These are phyloP conservation scores for Candida rishiriensis DNA, from an alignment of 805 yeast species.

Conservation along the genomic window DNA sequence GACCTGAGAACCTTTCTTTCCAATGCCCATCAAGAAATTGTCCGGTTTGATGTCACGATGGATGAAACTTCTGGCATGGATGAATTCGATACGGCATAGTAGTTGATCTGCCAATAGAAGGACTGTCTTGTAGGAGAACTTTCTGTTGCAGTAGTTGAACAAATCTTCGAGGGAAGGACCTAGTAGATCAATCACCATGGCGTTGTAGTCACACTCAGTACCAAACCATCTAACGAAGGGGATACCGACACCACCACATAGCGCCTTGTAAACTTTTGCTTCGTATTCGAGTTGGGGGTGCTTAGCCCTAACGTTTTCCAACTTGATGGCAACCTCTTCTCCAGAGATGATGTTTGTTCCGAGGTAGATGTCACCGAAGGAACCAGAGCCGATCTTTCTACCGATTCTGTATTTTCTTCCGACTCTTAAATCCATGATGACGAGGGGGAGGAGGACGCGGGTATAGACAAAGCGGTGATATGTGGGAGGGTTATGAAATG, in stretches of 20 bases:
- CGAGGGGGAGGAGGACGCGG: too few relatives aligned
- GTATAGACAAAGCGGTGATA: too few relatives aligned
- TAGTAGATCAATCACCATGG: conserved; percentile 91
- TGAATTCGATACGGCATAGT: conserved; percentile 88
- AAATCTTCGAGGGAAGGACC: conserved; percentile 95
- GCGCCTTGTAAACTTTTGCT: conserved; percentile 89
- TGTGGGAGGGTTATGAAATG: too few relatives aligned
- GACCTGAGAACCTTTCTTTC: conserved; percentile 91
- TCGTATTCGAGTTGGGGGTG: conserved; percentile 98
- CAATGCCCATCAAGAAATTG: conserved; percentile 83
- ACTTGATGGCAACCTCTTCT: conserved; percentile 95
- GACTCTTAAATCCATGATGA: conserved; percentile 64
- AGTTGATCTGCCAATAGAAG: conserved; percentile 90
- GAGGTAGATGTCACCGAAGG: conserved; percentile 94
- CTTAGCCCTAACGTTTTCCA: conserved; percentile 83
- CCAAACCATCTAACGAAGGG: conserved; percentile 98
- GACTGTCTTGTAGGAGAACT: conserved; percentile 90
- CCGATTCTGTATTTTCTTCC: conserved; percentile 94
- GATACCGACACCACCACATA: conserved; percentile 95
- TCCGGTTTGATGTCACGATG: conserved; percentile 84
- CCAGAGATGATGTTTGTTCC: conserved; percentile 93
- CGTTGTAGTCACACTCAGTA: conserved; percentile 92
- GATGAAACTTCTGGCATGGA: conserved; percentile 90
- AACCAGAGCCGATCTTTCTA: conserved; percentile 93
- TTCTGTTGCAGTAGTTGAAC: conserved; percentile 92